Evolutionary conservation across 164 flowering plant genomes (phyloP).

Genomic region (Vitis rupestris): DNA sequence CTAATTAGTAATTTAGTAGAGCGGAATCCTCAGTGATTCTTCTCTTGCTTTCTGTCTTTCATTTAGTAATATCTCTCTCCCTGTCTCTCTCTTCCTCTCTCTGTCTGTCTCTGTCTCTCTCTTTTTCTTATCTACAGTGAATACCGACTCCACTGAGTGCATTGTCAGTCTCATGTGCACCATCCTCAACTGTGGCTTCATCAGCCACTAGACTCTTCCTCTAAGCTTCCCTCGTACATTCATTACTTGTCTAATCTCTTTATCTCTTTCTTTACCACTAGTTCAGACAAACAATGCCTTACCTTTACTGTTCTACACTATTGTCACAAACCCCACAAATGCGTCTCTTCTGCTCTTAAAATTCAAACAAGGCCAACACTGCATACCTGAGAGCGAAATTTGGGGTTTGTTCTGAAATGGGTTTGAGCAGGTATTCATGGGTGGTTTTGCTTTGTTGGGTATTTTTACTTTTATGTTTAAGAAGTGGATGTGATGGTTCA

Average conservation of each 20-base stretch:
- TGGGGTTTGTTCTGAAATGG: constrained; percentile 39
- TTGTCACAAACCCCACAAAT: constrained; percentile 10
- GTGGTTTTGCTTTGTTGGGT: constrained; percentile 42
- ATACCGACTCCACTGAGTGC: constrained; percentile 2
- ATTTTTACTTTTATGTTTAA: constrained; percentile 31
- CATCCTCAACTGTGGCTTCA: constrained; percentile 36
- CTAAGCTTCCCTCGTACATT: constrained; percentile 6
- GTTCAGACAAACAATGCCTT: constrained; percentile 7
- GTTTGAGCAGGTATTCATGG: constrained; percentile 32
- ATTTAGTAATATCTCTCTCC: background rate
- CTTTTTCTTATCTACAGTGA: background rate
- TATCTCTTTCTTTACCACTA: constrained; percentile 3
- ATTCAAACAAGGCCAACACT: constrained; percentile 5
- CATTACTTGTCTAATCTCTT: background rate
- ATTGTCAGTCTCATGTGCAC: constrained; percentile 45
- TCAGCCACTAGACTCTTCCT: constrained; percentile 24
- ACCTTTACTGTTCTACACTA: constrained; percentile 2
- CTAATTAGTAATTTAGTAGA: background rate
- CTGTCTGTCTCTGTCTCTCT: constrained; percentile 23
- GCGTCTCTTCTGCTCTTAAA: constrained; percentile 7
- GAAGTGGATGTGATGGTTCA: constrained; percentile 32
- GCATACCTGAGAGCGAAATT: constrained; percentile 7
- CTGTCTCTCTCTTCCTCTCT: background rate
- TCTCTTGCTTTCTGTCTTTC: background rate
- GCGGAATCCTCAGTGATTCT: background rate